Evolutionary conservation across 129 eudicot genomes (phyloP).

Genomic region (Oenanthe sinensis): DNA sequence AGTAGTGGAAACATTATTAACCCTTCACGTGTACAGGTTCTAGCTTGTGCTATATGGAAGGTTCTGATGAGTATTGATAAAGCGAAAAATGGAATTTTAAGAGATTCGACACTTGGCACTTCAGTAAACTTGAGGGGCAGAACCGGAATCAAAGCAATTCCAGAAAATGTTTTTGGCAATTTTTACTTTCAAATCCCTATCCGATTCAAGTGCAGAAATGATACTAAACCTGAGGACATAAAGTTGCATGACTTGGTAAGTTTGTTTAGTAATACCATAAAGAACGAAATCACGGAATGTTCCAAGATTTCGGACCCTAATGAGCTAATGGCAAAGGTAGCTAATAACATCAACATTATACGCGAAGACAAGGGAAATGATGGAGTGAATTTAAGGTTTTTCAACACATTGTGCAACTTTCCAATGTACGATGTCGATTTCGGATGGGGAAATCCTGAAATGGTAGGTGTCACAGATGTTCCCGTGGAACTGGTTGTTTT

Average conservation of each 20-base stretch:
- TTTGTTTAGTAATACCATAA: not conserved
- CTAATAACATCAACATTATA: not conserved
- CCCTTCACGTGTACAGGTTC: not conserved
- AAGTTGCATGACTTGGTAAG: not conserved
- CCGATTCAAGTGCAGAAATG: not conserved
- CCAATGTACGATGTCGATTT: slow-evolving; percentile 21
- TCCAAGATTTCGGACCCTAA: not conserved
- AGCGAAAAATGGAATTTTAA: not conserved
- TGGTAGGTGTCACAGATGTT: not conserved
- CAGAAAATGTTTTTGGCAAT: not conserved
- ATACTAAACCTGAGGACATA: not conserved
- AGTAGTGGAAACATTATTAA: not conserved
- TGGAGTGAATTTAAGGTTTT: not conserved
- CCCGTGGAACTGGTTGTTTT: not conserved
- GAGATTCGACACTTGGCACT: not conserved
- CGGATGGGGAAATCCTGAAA: slow-evolving; percentile 23
- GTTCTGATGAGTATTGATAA: not conserved
- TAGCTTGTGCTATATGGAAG: not conserved
- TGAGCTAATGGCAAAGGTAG: not conserved
- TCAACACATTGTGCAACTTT: slow-evolving; percentile 8
- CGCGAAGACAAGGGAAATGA: not conserved
- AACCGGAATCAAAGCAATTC: not conserved
- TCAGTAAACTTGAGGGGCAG: slow-evolving; percentile 6
- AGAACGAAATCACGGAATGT: not conserved
- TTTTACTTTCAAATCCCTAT: not conserved